Base-by-base conservation (phyloP, 768 basidiomycete species). In the Porpolomopsis calyptriformis region DNA sequence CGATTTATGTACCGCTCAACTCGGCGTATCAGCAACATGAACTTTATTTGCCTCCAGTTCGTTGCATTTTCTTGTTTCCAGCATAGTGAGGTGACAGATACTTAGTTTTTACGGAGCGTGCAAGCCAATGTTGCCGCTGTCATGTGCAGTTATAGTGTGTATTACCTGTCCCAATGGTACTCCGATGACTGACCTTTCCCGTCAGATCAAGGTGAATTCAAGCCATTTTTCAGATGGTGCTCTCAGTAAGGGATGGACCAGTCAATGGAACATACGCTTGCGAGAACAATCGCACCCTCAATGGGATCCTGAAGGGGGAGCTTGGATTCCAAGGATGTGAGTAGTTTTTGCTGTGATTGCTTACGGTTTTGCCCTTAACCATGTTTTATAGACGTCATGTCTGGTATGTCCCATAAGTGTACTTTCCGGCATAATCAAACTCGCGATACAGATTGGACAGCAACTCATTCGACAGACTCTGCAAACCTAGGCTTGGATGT, bases 201-300 rank as follows among this genome's bases (percentile, higher is more conserved):
- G n/a, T 4, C 25, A 43, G 42, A 43, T 22, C 42, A 31, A 19
- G 42, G 42, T 43, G 31, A 31, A 6, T 25, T 33, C 26, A 31
- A 8, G 3, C 20, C n/a, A 14, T 31, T 27, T 25, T 39, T 34
- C 2, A 2, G 18, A 14, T 22, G 9, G 16, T 2, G 6, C 9
- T 20, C 33, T 7, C 16, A 8, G 7, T 42, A 25, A 39, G 47
- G 8, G 14, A 23, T 3, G 80, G 83, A 56, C 57, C 76, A 40
- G 59, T 84, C 51, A 84, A 85, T 50, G 74, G 74, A 27, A 81
- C 80, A 0, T 86, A 77, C 50, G 82, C 85, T 0, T 87, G 85
- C 60, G 77, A 86, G 57, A 83, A 85, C 55, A 70, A 78, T 60
- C 76, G 76, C 50, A 68, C 76, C 35, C 55, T 86, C 57, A 86